A percentile compares a stretch with the other conserved stretches of the same genome.
These are phyloP conservation scores for Arabis hirsuta DNA, from an alignment of 345 rosid species.

Conservation along the genomic window DNA sequence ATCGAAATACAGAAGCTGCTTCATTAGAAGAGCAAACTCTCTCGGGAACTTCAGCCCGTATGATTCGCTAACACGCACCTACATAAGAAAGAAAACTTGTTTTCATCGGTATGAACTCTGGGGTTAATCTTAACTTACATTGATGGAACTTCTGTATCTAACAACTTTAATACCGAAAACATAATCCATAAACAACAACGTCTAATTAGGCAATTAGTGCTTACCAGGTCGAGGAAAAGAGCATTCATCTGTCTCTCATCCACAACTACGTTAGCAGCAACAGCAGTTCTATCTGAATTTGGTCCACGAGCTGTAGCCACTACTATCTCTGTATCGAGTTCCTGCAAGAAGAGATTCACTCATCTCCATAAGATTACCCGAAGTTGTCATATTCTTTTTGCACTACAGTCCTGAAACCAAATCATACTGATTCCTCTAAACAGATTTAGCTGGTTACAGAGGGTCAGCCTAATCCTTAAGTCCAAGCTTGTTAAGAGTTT, in stretches of 20 bases:
- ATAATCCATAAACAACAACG: not conserved
- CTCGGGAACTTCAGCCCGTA: conserved; percentile 89
- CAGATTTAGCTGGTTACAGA: conserved; percentile 21
- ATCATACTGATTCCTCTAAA: conserved; percentile 13
- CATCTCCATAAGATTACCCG: conserved; percentile 19
- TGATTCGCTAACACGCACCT: conserved; percentile 88
- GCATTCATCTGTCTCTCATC: conserved; percentile 99
- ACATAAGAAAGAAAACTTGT: conserved; percentile 25
- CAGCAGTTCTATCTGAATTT: conserved; percentile 69
- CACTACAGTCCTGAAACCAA: conserved; percentile 11
- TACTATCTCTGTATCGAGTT: conserved; percentile 82
- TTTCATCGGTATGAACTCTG: not conserved
- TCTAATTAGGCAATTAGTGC: conserved; percentile 9
- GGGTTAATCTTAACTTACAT: conserved; percentile 1
- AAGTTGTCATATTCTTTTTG: conserved; percentile 4
- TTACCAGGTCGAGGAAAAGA: conserved; percentile 93
- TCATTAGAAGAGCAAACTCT: conserved; percentile 97
- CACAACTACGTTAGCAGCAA: conserved; percentile 82
- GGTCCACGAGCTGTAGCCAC: conserved; percentile 84
- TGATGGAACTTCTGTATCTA: not conserved
- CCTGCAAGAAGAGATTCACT: conserved; percentile 53
- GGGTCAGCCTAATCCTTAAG: not conserved
- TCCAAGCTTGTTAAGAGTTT: conserved; percentile 1
- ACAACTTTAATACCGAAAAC: conserved; percentile 23
- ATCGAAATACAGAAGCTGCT: conserved; percentile 94